Conservation (phyloP, 2,329 filamentous ascomycete genomes). For the Fusarium compactum region DNA sequence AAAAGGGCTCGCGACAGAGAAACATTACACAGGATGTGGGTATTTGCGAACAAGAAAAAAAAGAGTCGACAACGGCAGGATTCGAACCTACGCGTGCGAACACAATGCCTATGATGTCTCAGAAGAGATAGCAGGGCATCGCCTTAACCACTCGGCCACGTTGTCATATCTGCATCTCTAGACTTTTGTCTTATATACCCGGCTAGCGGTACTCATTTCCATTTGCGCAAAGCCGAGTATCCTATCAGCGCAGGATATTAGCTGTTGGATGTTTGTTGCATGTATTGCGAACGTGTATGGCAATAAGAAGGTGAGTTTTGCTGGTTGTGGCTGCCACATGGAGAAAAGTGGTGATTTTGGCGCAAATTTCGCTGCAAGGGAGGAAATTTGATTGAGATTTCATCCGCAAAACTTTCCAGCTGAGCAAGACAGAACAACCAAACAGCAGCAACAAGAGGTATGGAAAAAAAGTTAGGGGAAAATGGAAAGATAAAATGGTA, state of each 20-base stretch:
- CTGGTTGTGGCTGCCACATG: background rate
- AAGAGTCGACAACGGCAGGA: conserved; percentile 31
- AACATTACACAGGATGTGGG: background rate
- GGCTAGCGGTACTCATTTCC: rapidly evolving
- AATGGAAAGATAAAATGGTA: background rate
- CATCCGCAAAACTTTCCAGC: rapidly evolving
- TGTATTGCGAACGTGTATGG: background rate
- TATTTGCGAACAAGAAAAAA: background rate
- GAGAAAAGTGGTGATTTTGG: background rate
- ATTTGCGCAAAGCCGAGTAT: rapidly evolving
- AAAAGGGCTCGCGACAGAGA: background rate
- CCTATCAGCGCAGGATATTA: rapidly evolving
- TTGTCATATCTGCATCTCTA: background rate
- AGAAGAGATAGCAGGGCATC: conserved; percentile 31
- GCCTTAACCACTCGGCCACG: conserved; percentile 37
- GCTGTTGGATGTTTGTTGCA: background rate
- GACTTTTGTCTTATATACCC: background rate
- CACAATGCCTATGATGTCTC: conserved; percentile 36
- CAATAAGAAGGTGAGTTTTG: background rate
- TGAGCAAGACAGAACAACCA: background rate
- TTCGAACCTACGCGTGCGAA: conserved; percentile 38
- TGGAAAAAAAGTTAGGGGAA: background rate
- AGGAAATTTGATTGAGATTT: background rate
- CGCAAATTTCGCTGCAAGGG: background rate
- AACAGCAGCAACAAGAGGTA: background rate